Conservation (phyloP, 768 basidiomycete species). For the Pleurotus giganteus region DNA sequence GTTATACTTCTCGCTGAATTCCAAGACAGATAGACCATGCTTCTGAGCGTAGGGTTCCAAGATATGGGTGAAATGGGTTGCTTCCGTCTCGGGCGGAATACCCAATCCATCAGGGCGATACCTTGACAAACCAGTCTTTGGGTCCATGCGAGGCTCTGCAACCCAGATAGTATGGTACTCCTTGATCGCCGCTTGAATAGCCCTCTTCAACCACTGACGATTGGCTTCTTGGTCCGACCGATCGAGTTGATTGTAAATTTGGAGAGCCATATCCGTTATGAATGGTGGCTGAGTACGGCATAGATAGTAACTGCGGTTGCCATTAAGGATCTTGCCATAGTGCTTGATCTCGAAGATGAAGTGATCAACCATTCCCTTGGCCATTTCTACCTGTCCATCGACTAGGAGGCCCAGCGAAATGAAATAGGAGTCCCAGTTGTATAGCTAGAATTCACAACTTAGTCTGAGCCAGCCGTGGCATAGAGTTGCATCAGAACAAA, state of each 20-base stretch:
- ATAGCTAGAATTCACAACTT: constrained; percentile 49
- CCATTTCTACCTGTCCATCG: constrained; percentile 91
- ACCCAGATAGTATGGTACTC: constrained; percentile 99
- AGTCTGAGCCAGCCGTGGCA: constrained; percentile 12
- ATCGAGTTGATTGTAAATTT: constrained; percentile 96
- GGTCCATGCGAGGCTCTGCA: constrained; percentile 90
- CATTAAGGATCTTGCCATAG: constrained; percentile 96
- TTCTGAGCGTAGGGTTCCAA: constrained; percentile 93
- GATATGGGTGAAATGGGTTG: constrained; percentile 96
- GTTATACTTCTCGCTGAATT: constrained; percentile 97
- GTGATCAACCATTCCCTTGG: constrained; percentile 97
- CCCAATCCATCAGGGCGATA: constrained; percentile 93
- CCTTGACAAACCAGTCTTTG: constrained; percentile 90
- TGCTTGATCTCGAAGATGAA: constrained; percentile 99
- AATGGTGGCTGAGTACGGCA: constrained; percentile 97
- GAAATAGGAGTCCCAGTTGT: constrained; percentile 97
- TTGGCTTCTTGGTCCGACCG: constrained; percentile 77
- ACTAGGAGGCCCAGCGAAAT: constrained; percentile 91
- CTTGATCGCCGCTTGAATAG: constrained; percentile 97
- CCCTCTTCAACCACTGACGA: constrained; percentile 89
- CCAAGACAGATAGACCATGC: constrained; percentile 88
- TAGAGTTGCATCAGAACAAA: constrained; percentile 28
- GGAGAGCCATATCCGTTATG: constrained; percentile 97
- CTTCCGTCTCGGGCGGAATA: constrained; percentile 98
- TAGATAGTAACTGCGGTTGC: constrained; percentile 93